Base-by-base conservation (phyloP, 768 basidiomycete genomes). In the Mycena sanguinolenta region DNA sequence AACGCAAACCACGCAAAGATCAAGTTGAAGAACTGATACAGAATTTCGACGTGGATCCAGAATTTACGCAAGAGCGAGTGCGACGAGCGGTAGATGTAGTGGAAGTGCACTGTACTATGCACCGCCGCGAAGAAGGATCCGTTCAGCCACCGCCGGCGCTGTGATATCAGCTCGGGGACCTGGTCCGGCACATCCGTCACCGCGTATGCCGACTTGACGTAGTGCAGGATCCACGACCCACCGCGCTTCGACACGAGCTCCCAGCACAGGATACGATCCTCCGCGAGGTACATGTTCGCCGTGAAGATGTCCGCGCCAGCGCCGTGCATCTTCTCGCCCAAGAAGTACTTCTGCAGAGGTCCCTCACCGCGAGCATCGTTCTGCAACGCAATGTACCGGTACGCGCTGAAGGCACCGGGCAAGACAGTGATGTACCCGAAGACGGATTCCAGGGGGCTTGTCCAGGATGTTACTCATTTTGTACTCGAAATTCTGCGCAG, bases 51-150 rank as follows among this genome's bases (percentile, higher is more conserved):
- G 72, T 98, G 97, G 44, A 99, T 93, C 94, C 95, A 97, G 78
- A 94, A 89, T 82, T 98, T 99, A 76, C 95, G 87, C 44, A 91
- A 34, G 77, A 96, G 88, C 0, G 87, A 81, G 79, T 97, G 96
- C 23, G 94, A 92, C 12, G 93, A 95, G 28, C 97, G 90, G 79
- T 99, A 99, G 46, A 99, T 89, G 78, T 98, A 98, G 73, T 94
- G 91, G 81, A 99, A 99, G 78, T 99, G 95, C 73, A 96, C 86
- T 5, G 91, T 93, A 66, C 92, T 91, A 82, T 99, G 96, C 19
- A 99, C 90, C 0, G 94, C 95, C 13, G 97, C 98, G 80, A 99
- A 99, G 90, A 99, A 99, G 4, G 95, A 97, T 17, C 97, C 96
- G 79, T 98, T 98, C 30, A 99, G 87, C 97, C 97, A 99, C 46